Base-by-base conservation (phyloP, 2,329 filamentous ascomycete genomes). In the Fusarium oligoseptatum region DNA sequence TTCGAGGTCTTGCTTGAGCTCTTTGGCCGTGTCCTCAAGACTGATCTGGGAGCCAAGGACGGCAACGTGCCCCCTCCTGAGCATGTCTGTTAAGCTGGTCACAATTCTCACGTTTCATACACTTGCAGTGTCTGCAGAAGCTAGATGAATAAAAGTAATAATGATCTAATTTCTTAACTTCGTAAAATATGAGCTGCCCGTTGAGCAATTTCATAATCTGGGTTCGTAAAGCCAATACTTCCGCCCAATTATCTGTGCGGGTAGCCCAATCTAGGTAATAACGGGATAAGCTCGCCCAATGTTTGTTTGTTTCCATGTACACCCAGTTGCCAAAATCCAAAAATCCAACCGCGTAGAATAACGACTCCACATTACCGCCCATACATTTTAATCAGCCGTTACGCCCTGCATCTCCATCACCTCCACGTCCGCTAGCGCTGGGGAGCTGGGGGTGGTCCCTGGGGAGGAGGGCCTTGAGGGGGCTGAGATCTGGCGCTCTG, bases 1-100 rank as follows among this genome's bases (percentile, higher is more conserved):
- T 98, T 97, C 81, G 94, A 97, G 87, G 93, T 98, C 82, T 84
- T 98, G 78, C 87, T 97, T 17, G 95, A 98, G 85, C 80, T 98
- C 69, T 98, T 98, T 83, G 92, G 90, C 0, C 87, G 95, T 24
- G 91, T 90, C 1, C 84, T 98, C 80, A 94, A 94, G 85, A 89
- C 92, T 5, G 95, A 98, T 76, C 82, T 98, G 68, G 95, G 96
- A 0, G 87, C 90, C 39, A 86, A 87, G 75, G 91, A 92, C 74
- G 92, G 89, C 0, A 88, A 84, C 34, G 87, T 88, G 6, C 82
- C 90, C 65, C 86, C 92, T 79, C 86, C 93, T 62, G 93, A 95
- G 84, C 91, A 95, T 83, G 87, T 95, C 27, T 96, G 94, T 80
- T 95, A 83, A 73, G 12, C 11, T 62, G 74, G 52, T 10, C 55